Conservation (phyloP, 1,284 basidiomycete genomes). For the Crocinoboletus sp. region DNA sequence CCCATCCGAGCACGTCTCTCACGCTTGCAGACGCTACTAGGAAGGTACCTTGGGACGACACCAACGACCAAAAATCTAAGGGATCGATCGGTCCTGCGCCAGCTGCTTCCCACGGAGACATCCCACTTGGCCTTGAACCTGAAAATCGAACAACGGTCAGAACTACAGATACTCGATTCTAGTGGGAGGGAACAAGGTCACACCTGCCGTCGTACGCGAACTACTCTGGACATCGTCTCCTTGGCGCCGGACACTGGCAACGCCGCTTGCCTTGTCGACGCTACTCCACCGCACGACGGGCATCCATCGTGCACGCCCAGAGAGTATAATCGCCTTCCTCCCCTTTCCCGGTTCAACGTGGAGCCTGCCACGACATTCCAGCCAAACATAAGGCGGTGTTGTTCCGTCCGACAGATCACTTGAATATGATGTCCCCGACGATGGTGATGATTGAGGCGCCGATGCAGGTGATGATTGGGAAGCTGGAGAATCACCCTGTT, state of each 20-base stretch:
- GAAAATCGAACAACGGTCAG: background rate
- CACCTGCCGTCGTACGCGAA: constrained; percentile 15
- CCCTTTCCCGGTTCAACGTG: constrained; percentile 89
- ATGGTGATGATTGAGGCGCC: constrained; percentile 3
- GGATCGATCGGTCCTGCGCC: constrained; percentile 5
- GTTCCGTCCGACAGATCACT: constrained; percentile 6
- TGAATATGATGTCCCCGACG: background rate
- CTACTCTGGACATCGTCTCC: background rate
- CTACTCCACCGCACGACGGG: constrained; percentile 58
- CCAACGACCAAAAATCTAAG: constrained; percentile 56
- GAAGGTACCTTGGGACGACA: constrained; percentile 48
- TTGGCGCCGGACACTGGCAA: constrained; percentile 22
- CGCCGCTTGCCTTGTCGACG: constrained; percentile 46
- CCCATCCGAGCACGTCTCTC: constrained; percentile 60
- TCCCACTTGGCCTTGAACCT: constrained; percentile 11
- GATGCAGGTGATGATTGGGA: background rate
- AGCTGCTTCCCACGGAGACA: constrained; percentile 4
- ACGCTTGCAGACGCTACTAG: constrained; percentile 49
- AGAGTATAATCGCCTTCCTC: constrained; percentile 83
- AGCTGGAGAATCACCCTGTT: background rate
- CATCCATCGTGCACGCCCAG: constrained; percentile 68
- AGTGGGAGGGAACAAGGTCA: background rate
- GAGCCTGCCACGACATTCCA: constrained; percentile 81
- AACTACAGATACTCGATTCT: background rate
- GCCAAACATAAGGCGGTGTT: constrained; percentile 68